Evolutionary conservation across 1,284 basidiomycete species (phyloP).

Genomic region (Irpex sp.): DNA sequence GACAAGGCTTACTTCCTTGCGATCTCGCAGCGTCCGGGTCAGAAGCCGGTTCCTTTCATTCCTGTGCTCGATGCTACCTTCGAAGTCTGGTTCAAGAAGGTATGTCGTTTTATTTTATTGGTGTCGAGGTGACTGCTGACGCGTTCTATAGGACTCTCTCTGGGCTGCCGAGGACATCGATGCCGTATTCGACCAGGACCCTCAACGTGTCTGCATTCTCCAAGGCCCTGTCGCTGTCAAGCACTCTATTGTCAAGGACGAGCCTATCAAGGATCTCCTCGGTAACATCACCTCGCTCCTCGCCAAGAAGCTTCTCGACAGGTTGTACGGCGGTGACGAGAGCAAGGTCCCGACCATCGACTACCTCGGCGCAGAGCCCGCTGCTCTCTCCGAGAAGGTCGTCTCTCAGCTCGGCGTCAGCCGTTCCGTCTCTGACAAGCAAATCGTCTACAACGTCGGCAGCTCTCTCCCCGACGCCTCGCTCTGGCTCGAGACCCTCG

Average conservation of each 20-base stretch:
- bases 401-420: constrained; percentile 43
- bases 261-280: constrained; percentile 90
- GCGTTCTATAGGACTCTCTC: constrained; percentile 74
- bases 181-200: constrained; percentile 97
- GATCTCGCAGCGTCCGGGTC: constrained; percentile 91
- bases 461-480: constrained; percentile 53
- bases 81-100: constrained; percentile 99
- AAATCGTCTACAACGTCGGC: constrained; percentile 58
- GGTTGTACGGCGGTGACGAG: constrained; percentile 78
- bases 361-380: constrained; percentile 72
- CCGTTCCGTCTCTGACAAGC: constrained; percentile 40
- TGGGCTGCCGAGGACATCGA: constrained; percentile 99
- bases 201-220: constrained; percentile 95
- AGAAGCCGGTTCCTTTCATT: constrained; percentile 99
- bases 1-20: constrained; percentile 95
- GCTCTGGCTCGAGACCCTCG: constrained; percentile 84
- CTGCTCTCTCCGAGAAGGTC: constrained; percentile 26
- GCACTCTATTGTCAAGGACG: constrained; percentile 85
- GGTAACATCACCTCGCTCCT: constrained; percentile 84
- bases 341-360: constrained; percentile 80
- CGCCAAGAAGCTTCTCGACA: constrained; percentile 78
- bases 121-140: constrained; percentile 15
- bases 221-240: constrained; percentile 96
- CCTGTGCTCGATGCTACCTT: constrained; percentile 93
- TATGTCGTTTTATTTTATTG: constrained; percentile 28